Conservation (phyloP, 1,284 basidiomycete species). For the Ceratobasidium sp. region DNA sequence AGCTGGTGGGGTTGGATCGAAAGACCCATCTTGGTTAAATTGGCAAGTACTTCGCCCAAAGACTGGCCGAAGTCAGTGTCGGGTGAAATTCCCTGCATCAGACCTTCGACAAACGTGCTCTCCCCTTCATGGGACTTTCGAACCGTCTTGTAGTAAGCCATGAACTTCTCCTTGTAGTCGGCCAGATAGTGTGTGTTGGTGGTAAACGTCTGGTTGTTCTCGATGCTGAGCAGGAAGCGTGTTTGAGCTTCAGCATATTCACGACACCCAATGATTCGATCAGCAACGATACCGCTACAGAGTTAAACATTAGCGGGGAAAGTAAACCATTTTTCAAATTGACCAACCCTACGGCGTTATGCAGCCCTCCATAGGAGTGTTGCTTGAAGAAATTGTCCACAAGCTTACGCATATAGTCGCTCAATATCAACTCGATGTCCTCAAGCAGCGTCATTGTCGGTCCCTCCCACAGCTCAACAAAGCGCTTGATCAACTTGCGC, state of each 20-base stretch:
- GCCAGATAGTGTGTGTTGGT: constrained; percentile 51
- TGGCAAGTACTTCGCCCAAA: constrained; percentile 51
- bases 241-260: constrained; percentile 33
- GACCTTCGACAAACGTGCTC: constrained; percentile 25
- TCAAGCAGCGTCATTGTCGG: constrained; percentile 65
- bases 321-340: constrained; percentile 1
- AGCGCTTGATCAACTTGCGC: constrained; percentile 48
- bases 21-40: constrained; percentile 55
- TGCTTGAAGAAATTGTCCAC: constrained; percentile 62
- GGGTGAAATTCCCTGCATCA: constrained; percentile 2
- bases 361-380: constrained; percentile 65
- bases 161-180: constrained; percentile 52
- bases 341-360: constrained; percentile 64
- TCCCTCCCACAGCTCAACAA: constrained; percentile 54
- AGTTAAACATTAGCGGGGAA: background rate
- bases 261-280: constrained; percentile 18
- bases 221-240: constrained; percentile 12
- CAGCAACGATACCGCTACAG: constrained; percentile 22
- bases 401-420: constrained; percentile 57
- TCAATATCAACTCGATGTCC: constrained; percentile 57
- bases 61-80: constrained; percentile 36
- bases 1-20: constrained; percentile 56
- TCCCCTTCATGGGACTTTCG: constrained; percentile 13
- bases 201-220: constrained; percentile 38
- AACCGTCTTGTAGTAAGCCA: constrained; percentile 22